Percentiles rank a stretch among this genome's conserved stretches.
These are phyloP conservation scores for Paramecium biaurelia DNA, from an alignment of 73 alveolate genomes.

Conservation along the genomic window DNA sequence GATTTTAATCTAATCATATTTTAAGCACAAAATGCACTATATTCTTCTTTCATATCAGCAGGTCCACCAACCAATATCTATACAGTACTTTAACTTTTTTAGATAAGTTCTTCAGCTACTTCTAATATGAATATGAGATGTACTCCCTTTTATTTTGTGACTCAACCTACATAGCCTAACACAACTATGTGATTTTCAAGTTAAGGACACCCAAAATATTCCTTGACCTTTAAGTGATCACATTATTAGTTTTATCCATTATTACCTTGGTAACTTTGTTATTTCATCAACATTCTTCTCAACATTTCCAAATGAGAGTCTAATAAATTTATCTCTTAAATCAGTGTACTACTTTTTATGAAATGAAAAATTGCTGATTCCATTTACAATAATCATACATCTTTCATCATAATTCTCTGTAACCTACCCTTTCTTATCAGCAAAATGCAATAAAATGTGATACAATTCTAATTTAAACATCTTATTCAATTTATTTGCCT, in stretches of 20 bases:
- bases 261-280: slow-evolving; percentile 64
- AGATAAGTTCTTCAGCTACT: slow-evolving; percentile 91
- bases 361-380: slow-evolving; percentile 41
- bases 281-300: slow-evolving; percentile 43
- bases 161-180: slow-evolving; percentile 96
- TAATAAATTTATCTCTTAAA: slow-evolving; percentile 38
- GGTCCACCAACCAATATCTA: slow-evolving; percentile 96
- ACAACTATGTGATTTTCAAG: slow-evolving; percentile 86
- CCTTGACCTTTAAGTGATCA: slow-evolving; percentile 90
- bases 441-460: slow-evolving; percentile 51
- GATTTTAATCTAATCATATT: slow-evolving; percentile 80
- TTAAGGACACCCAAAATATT: slow-evolving; percentile 84
- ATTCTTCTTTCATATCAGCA: slow-evolving; percentile 89
- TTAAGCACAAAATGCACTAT: slow-evolving; percentile 87
- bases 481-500: slow-evolving; percentile 45
- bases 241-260: slow-evolving; percentile 78
- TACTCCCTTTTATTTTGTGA: slow-evolving; percentile 97
- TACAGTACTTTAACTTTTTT: slow-evolving; percentile 76
- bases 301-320: slow-evolving; percentile 26
- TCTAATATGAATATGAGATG: slow-evolving; percentile 91
- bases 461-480: background rate
- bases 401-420: slow-evolving; percentile 60
- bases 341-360: background rate
- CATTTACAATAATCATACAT: slow-evolving; percentile 7
- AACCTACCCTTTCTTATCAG: slow-evolving; percentile 52